Percentiles rank a stretch among this genome's conserved stretches.
phyloP scores from a whole-genome alignment of 1,284 basidiomycete genomes.

The Ceratobasidium theobromae region DNA sequence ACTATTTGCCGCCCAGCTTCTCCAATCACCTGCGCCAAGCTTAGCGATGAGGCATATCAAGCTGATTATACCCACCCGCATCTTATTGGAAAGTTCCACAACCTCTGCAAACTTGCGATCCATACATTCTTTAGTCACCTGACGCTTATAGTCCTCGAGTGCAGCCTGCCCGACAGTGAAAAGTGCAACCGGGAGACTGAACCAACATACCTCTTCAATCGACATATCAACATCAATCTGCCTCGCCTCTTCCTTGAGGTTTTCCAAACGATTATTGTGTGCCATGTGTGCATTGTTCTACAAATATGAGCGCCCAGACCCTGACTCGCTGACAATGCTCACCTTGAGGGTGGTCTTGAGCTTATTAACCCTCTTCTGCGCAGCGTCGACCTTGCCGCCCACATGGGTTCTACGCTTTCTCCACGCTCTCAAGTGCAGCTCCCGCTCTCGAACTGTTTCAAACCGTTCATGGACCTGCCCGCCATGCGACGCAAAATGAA shows the following conservation, averaged over 20 bases:
- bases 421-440: conserved; percentile 81
- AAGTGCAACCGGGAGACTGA: too few species aligned
- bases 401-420: conserved; percentile 60
- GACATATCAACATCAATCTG: conserved; percentile 81
- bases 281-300: conserved; percentile 76
- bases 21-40: conserved; percentile 74
- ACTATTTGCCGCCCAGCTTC: conserved; percentile 79
- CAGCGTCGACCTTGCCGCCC: conserved; percentile 75
- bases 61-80: conserved; percentile 51
- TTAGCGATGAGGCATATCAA: too few species aligned
- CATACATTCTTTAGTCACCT: conserved; percentile 69
- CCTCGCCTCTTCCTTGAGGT: conserved; percentile 76
- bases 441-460: conserved; percentile 78
- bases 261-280: conserved; percentile 77
- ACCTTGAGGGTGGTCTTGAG: conserved; percentile 84
- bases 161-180: conserved; percentile 1
- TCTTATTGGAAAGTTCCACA: conserved; percentile 83
- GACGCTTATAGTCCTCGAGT: conserved; percentile 83
- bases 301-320: background rate
- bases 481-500: conserved; percentile 74
- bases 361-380: conserved; percentile 86
- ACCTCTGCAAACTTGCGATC: conserved; percentile 87
- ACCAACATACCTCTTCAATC: conserved; percentile 69
- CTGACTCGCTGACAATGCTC: background rate
- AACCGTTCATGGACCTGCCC: conserved; percentile 71